Evolutionary conservation across 768 basidiomycete species (phyloP).

Genomic region (Mycena indigotica): DNA sequence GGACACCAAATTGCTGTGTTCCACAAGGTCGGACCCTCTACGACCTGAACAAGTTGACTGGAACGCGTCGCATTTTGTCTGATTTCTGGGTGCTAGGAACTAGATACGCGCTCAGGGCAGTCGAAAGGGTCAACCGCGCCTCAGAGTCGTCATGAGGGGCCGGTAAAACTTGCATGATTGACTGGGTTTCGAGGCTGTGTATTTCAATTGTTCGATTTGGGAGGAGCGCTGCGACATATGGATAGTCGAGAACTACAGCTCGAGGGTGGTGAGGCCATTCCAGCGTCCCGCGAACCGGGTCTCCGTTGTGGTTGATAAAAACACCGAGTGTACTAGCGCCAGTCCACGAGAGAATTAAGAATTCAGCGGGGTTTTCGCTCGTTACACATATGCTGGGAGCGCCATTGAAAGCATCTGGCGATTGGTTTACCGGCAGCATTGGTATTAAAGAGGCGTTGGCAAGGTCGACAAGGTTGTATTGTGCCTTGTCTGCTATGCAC

Average conservation of each 20-base stretch:
- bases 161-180: constrained; percentile 68
- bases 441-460: constrained; percentile 68
- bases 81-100: constrained; percentile 52
- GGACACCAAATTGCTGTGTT: too few relatives aligned
- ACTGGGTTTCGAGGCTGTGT: constrained; percentile 76
- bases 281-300: constrained; percentile 87
- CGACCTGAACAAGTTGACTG: too few relatives aligned
- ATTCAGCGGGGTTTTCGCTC: constrained; percentile 63
- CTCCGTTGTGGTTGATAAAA: constrained; percentile 82
- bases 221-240: constrained; percentile 76
- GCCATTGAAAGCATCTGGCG: constrained; percentile 43
- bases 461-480: constrained; percentile 81
- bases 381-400: constrained; percentile 79
- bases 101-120: constrained; percentile 47
- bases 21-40: too few relatives aligned
- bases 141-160: constrained; percentile 37
- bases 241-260: constrained; percentile 72
- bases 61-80: constrained; percentile 47
- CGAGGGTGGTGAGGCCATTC: constrained; percentile 80
- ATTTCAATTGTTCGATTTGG: constrained; percentile 79
- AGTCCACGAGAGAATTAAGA: constrained; percentile 84
- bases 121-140: constrained; percentile 37
- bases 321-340: constrained; percentile 81
- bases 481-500: constrained; percentile 72
- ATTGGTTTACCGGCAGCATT: constrained; percentile 80